Conservation (phyloP, 345 rosid species). For the Pistacia atlantica region DNA sequence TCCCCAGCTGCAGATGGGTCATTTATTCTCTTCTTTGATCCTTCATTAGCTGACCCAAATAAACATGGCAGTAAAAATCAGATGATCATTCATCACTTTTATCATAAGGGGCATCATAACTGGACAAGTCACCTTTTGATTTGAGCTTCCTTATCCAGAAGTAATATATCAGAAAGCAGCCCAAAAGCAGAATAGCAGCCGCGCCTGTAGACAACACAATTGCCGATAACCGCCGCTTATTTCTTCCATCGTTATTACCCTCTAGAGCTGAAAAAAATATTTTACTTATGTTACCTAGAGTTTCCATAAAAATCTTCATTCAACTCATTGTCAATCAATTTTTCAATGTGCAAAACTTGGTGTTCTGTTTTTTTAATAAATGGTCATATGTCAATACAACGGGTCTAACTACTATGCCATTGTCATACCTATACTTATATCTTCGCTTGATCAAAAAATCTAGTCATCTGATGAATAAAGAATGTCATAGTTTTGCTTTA, state of each 20-base stretch:
- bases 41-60: not conserved
- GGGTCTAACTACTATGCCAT: too few species aligned
- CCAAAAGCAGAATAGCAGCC: slow-evolving; percentile 20
- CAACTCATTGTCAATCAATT: not conserved
- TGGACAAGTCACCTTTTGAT: not conserved
- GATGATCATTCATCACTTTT: too few species aligned
- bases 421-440: too few species aligned
- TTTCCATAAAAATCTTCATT: too few species aligned
- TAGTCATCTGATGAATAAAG: too few species aligned
- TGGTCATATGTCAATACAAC: not conserved
- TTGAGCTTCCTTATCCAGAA: slow-evolving; percentile 14
- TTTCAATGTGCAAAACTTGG: too few species aligned
- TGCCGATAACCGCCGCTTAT: slow-evolving; percentile 23
- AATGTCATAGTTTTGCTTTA: not conserved
- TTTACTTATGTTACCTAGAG: not conserved
- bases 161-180: slow-evolving; percentile 16
- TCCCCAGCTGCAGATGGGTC: not conserved
- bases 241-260: slow-evolving; percentile 4
- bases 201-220: slow-evolving; percentile 29
- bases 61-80: too few species aligned
- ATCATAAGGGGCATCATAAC: too few species aligned
- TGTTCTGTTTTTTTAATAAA: too few species aligned
- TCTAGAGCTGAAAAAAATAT: slow-evolving; percentile 25
- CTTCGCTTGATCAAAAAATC: too few species aligned
- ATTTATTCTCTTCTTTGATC: not conserved